These are phyloP conservation scores for Colletotrichum costaricense DNA, from an alignment of 2,329 filamentous ascomycete species.

Conservation along the genomic window DNA sequence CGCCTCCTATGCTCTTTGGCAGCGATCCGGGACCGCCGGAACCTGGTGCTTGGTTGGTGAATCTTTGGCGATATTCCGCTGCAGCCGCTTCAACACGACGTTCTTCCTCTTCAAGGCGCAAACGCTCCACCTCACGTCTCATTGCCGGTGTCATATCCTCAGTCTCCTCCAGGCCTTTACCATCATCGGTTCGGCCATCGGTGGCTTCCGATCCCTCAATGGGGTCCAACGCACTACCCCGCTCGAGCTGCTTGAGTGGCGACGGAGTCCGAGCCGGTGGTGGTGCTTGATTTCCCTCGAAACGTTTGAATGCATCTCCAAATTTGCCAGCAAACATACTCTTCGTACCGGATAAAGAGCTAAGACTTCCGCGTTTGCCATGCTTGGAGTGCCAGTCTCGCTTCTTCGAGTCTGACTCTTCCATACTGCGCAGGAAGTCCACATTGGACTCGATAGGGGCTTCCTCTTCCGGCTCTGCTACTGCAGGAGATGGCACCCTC, in stretches of 20 bases:
- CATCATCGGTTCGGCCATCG: conserved; percentile 75
- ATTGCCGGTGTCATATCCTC: conserved; percentile 87
- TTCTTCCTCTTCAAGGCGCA: conserved; percentile 87
- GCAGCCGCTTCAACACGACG: conserved; percentile 88
- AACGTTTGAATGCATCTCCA: conserved; percentile 92
- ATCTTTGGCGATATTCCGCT: conserved; percentile 84
- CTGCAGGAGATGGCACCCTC: conserved; percentile 55
- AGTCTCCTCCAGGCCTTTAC: conserved; percentile 68
- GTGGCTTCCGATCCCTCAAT: conserved; percentile 83
- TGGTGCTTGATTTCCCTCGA: conserved; percentile 70
- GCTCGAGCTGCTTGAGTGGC: conserved; percentile 60
- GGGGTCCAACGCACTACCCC: conserved; percentile 67
- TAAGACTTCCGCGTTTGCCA: conserved; percentile 78
- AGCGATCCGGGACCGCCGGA: conserved; percentile 52
- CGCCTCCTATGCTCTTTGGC: conserved; percentile 67
- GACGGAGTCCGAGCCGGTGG: conserved; percentile 57
- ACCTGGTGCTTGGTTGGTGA: conserved; percentile 66
- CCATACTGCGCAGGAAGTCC: conserved; percentile 83
- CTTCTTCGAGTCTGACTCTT: conserved; percentile 70
- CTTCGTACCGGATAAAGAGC: conserved; percentile 80
- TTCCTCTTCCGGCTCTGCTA: conserved; percentile 61
- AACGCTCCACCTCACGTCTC: conserved; percentile 87
- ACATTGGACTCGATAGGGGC: conserved; percentile 81
- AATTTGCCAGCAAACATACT: conserved; percentile 89
- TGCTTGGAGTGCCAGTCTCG: conserved; percentile 67